Evolutionary conservation across 2,329 filamentous ascomycete genomes (phyloP).

Genomic region (Monilinia fructigena): DNA sequence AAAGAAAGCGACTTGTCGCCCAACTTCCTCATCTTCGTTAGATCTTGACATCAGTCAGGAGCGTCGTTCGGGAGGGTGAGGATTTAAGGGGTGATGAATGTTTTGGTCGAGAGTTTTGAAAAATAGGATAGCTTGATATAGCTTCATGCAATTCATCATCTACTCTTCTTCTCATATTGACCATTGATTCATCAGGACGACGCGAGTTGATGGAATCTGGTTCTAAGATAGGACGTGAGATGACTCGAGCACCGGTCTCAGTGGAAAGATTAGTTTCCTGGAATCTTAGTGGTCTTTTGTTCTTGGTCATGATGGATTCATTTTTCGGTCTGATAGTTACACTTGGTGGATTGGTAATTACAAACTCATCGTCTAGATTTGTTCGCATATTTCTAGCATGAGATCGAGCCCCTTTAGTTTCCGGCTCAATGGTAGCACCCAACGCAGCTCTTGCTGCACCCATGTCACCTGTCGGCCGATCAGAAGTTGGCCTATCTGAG

Average conservation of each 20-base stretch:
- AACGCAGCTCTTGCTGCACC: background rate
- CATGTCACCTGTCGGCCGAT: slow-evolving; percentile 5
- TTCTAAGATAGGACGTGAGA: background rate
- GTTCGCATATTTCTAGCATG: background rate
- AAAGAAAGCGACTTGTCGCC: background rate
- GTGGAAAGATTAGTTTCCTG: background rate
- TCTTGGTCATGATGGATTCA: background rate
- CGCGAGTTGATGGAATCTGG: background rate
- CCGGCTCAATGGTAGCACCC: background rate
- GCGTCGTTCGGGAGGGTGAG: background rate
- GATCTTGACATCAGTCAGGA: background rate
- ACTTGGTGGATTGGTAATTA: background rate
- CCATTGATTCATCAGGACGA: background rate
- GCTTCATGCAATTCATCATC: background rate
- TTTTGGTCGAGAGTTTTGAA: background rate
- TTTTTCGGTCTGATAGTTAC: background rate
- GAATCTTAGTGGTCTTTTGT: background rate
- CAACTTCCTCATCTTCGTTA: background rate
- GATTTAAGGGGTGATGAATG: too few species aligned
- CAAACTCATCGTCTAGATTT: too few species aligned
- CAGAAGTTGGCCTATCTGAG: background rate
- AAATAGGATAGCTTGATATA: background rate
- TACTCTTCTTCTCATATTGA: background rate
- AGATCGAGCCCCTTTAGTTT: background rate
- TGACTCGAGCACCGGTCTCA: background rate